Evolutionary conservation across 768 basidiomycete genomes (phyloP), one percentile per base, ranked within the genome.

Genomic region (Kwoniella sp.): DNA sequence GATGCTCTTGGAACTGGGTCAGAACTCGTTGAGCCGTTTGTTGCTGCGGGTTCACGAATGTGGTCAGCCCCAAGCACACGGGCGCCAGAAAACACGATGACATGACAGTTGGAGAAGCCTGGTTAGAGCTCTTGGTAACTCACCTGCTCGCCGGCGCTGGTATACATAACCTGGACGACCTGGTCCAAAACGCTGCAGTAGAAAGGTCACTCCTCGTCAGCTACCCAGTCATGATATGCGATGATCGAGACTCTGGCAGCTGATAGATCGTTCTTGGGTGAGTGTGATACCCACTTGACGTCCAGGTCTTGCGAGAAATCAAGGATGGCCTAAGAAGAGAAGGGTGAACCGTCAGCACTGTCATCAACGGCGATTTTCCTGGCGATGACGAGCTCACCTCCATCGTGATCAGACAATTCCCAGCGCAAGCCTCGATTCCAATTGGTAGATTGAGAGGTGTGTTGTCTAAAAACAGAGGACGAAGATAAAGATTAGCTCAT

Each of bases 231-330:
- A 33, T 44, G 40, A 44, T 6, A 13, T 6, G 33, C 33, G 5
- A 33, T 13, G 33, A 33, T 33, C 33, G 33, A 33, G 33, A 33
- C n/a, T n/a, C n/a, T n/a, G n/a, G 33, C 33, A 6, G 7, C 33
- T 5, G 5, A 33, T 33, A 5, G 33, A 33, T 6, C 13, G 7
- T 33, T 33, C 33, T 13, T 33, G 33, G 13, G 33, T 13, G 37
- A 55, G 25, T 22, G 30, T 6, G 15, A 7, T 40, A 56, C 70
- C 49, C 49, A 79, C 73, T 84, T 82, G 80, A 96, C 88, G 85
- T 98, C 93, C 82, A 98, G 91, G 76, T 95, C 92, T 74, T 86
- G 86, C 72, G 88, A 88, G 84, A 94, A 92, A 85, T 96, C 92
- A 79, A 96, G 89, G 73, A 96, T 85, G 80, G 84, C 87, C 93